phyloP scores from a whole-genome alignment of 148 eudicot genomes.

The Chenopodium berlandieri region DNA sequence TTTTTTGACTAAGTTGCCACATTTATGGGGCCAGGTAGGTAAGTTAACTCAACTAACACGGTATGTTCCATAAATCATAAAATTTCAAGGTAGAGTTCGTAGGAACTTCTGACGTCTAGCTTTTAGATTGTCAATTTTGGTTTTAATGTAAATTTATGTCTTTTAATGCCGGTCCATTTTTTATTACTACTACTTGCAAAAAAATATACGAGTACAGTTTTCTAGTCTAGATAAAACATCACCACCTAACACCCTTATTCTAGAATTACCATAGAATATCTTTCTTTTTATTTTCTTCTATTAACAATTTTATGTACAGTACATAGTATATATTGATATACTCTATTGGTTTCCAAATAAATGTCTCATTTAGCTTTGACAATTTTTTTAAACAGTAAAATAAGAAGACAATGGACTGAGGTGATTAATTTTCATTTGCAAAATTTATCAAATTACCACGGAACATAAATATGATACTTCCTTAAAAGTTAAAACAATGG shows the following conservation, averaged over 20 bases:
- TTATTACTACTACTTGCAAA: background rate
- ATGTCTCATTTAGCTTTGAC: no score
- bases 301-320: no score
- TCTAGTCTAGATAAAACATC: no score
- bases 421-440: no score
- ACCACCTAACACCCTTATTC: background rate
- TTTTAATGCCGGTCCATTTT: background rate
- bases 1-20: constrained; percentile 10
- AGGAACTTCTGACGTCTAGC: background rate
- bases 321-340: no score
- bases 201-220: no score
- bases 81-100: no score
- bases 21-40: constrained; percentile 4
- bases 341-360: fast-evolving
- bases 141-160: background rate
- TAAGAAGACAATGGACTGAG: no score
- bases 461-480: no score
- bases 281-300: no score
- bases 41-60: constrained; percentile 12
- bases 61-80: background rate
- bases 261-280: background rate
- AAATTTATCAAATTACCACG: no score
- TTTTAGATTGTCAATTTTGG: background rate
- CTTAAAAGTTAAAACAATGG: background rate
- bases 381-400: no score